Evolutionary conservation across 495 filamentous ascomycete genomes (phyloP), one percentile per base, ranked within the genome.

Genomic region (Ramalina intermedia): DNA sequence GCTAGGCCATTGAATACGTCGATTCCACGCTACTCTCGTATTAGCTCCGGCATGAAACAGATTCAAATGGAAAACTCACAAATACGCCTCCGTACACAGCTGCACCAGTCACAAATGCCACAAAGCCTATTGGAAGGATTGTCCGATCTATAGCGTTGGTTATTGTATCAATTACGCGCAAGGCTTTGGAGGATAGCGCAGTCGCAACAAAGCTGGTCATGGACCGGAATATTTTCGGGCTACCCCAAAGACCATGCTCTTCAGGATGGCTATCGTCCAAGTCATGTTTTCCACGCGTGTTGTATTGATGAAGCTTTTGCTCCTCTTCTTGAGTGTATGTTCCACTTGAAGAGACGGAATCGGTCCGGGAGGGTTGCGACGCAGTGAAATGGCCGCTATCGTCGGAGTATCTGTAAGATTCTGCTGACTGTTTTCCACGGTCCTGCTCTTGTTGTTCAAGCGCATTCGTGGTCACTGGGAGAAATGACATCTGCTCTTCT

Each of bases 321-420:
- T 79, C 73, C 26, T 73, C 68, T 16, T 75, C 73, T 3, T 60
- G 56, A 0, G 67, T 70, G 24, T 74, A 65, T 20, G 69, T 72
- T 18, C 71, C 69, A 11, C 72, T 67, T 8, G 78, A 80, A 9
- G 72, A 75, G 17, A 80, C 66, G 21, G 85, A 84, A 40, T 79
- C 73, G 43, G 83, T 70, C 20, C 82, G 83, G 47, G 79, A 77
- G 4, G 82, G 75, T 46, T 75, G 74, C 2, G 75, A 75, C 55
- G 91, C 87, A 0, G 85, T 88, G 14, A 87, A 87, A 53, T 94
- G 89, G 2, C 87, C 88, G 50, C 89, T 95, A 62, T 95, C 91
- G 43, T 81, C 71, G 5, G 87, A 94, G 64, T 76, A 84, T 37
- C 86, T 79, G 57, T 78, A 74, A 12, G 63, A 63, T 48, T 73